These are phyloP conservation scores for Kwoniella mangroviensis DNA, from an alignment of 768 basidiomycete species.

Conservation along the genomic window DNA sequence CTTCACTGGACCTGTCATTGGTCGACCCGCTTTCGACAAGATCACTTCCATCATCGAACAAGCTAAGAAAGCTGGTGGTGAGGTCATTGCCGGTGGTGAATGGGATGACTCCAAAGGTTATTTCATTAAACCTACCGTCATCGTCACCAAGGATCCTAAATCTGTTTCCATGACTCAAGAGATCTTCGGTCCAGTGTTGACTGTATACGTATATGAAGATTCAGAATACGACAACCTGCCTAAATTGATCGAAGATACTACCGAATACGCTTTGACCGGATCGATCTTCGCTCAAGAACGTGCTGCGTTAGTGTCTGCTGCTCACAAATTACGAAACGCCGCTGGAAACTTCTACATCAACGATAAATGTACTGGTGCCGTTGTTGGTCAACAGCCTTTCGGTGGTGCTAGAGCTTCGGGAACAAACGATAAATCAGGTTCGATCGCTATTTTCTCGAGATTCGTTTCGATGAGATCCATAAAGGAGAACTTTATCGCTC, in stretches of 20 bases:
- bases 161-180: constrained; percentile 90
- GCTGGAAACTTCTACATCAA: constrained; percentile 98
- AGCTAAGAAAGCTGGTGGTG: constrained; percentile 86
- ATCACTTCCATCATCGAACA: constrained; percentile 79
- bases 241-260: constrained; percentile 82
- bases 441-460: constrained; percentile 74
- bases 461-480: constrained; percentile 78
- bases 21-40: constrained; percentile 85
- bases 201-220: constrained; percentile 90
- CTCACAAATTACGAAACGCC: constrained; percentile 81
- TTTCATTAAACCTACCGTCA: constrained; percentile 92
- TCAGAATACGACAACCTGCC: constrained; percentile 82
- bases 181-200: constrained; percentile 95
- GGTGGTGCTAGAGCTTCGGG: constrained; percentile 91
- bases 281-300: constrained; percentile 86
- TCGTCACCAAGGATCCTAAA: constrained; percentile 86
- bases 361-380: constrained; percentile 74
- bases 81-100: constrained; percentile 81
- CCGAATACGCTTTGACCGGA: constrained; percentile 91
- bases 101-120: constrained; percentile 85
- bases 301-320: constrained; percentile 74
- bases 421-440: constrained; percentile 97
- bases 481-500: constrained; percentile 92
- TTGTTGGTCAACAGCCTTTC: constrained; percentile 92
- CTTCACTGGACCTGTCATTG: constrained; percentile 97